Conservation (phyloP, 2,329 filamentous ascomycete species). For the Talaromyces pinophilus region DNA sequence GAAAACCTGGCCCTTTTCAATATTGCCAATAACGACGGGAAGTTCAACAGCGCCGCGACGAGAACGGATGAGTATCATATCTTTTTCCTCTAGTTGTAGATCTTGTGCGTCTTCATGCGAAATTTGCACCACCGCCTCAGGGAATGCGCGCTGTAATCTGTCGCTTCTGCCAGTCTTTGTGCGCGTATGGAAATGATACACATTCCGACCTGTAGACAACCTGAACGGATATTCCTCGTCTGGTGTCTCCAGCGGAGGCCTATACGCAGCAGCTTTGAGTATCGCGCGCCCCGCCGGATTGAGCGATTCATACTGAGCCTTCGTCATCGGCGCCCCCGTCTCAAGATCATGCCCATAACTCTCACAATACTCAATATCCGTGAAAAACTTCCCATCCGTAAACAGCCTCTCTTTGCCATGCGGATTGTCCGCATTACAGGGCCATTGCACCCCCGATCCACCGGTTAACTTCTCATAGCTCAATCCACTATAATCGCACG, state of each 20-base stretch:
- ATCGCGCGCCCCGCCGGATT: slow-evolving; percentile 40
- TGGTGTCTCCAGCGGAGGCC: slow-evolving; percentile 32
- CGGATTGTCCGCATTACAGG: slow-evolving; percentile 37
- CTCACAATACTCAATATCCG: slow-evolving; percentile 40
- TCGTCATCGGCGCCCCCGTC: slow-evolving; percentile 38
- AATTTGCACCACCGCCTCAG: slow-evolving; percentile 35
- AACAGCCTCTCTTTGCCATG: slow-evolving; percentile 40
- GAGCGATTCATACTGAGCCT: slow-evolving; percentile 33
- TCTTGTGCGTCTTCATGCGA: slow-evolving; percentile 34
- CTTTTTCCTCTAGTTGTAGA: slow-evolving; percentile 31
- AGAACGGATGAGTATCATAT: slow-evolving; percentile 37
- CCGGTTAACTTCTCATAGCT: slow-evolving; percentile 40
- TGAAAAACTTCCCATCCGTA: slow-evolving; percentile 39
- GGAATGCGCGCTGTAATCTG: slow-evolving; percentile 34
- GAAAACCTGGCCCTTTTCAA: slow-evolving; percentile 37
- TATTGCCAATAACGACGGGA: slow-evolving; percentile 32
- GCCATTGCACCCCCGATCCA: slow-evolving; percentile 43
- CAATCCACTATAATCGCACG: slow-evolving; percentile 39
- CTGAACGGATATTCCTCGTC: slow-evolving; percentile 37
- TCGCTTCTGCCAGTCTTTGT: slow-evolving; percentile 40
- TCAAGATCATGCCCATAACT: slow-evolving; percentile 43
- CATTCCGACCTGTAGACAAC: slow-evolving; percentile 38
- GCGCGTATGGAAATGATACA: slow-evolving; percentile 42
- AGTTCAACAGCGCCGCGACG: slow-evolving; percentile 36
- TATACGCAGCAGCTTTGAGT: slow-evolving; percentile 38